A percentile compares a stretch with the other conserved stretches of the same genome.
These are phyloP conservation scores for Tetraselmis chui DNA, from an alignment of 139 green algal genomes.

Conservation along the genomic window DNA sequence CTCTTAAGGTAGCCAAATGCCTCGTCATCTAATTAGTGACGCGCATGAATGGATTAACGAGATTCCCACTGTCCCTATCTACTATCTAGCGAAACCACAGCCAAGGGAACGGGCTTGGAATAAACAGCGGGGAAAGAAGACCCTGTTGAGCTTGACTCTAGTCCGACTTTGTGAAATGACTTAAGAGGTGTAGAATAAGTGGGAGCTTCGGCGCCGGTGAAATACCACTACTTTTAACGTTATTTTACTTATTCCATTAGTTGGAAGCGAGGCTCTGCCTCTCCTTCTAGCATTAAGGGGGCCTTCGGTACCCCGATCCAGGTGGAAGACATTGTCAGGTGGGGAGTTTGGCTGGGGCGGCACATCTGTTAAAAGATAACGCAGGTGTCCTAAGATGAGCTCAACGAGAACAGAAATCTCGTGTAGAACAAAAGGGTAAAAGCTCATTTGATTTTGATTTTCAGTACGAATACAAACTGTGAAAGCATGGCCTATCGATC, in stretches of 20 bases:
- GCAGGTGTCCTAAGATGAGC: too few relatives aligned
- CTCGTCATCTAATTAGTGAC: slow-evolving; percentile 68
- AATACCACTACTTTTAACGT: slow-evolving; percentile 45
- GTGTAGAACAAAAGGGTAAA: too few relatives aligned
- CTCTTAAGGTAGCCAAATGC: slow-evolving; percentile 68
- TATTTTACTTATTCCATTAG: slow-evolving; percentile 56
- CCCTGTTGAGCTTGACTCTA: slow-evolving; percentile 86
- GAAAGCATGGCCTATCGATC: too few relatives aligned
- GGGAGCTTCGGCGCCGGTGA: slow-evolving; percentile 57
- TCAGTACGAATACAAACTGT: too few relatives aligned
- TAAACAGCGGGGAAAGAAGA: slow-evolving; percentile 82
- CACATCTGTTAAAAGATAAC: slow-evolving; percentile 50
- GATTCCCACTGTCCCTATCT: slow-evolving; percentile 82
- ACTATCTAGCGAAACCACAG: slow-evolving; percentile 75
- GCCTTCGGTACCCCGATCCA: slow-evolving; percentile 39
- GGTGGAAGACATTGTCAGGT: slow-evolving; percentile 53
- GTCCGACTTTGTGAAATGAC: slow-evolving; percentile 77
- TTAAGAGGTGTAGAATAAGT: slow-evolving; percentile 69
- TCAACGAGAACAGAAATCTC: too few relatives aligned
- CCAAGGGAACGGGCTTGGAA: slow-evolving; percentile 50
- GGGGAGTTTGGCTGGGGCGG: slow-evolving; percentile 46
- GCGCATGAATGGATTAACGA: slow-evolving; percentile 77
- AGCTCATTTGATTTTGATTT: too few relatives aligned
- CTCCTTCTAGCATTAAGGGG: slow-evolving; percentile 28
- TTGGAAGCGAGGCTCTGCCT: slow-evolving; percentile 30